Evolutionary conservation across 129 eudicot species (phyloP), one percentile per base, ranked within the genome.

Genomic region (Flaveria bidentis): DNA sequence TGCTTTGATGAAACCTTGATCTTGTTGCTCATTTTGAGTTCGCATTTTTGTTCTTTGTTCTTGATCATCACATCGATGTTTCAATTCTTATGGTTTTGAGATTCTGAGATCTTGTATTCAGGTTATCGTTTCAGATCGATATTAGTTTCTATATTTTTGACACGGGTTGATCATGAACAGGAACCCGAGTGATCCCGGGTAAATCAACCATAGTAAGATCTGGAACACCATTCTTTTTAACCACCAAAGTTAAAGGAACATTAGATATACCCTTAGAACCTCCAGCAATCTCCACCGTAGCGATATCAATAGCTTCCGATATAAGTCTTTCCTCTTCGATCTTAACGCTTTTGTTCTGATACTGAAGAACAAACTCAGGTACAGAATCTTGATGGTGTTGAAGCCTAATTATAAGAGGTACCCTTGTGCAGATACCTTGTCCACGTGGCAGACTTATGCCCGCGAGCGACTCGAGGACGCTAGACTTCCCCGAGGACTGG

Each of bases 401-500:
- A 22, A 83, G 81, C 71, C 84, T 67, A 76, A 82, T 82, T 18
- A 86, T 55, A 30, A 82, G 80, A 1, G 89, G 89, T 2, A 86
- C 84, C 61, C 86, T 50, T 11, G 89, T 82, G 71, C 86, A 86
- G 15, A 86, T 79, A 0, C 69, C 80, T 25, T 86, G 84, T 7
- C 85, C 87, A 4, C 89, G 76, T 1, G 86, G 86, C 47, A 86
- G 55, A 69, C 86, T 77, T 30, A 86, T 86, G 12, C 83, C 87
- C 28, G 85, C 85, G 0, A 86, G 82, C 3, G 90, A 86, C 58
- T 86, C 90, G 2, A 86, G 26, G 11, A 83, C 83, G 36, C 87
- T 81, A 5, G 85, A 80, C 82, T 86, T 86, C 1, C 85, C 90
- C 9, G 90, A 80, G 17, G 85, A 86, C 55, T 86, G 87, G 41